These are phyloP conservation scores for Fusarium redolens DNA, from an alignment of 2,329 filamentous ascomycete genomes.

Conservation along the genomic window DNA sequence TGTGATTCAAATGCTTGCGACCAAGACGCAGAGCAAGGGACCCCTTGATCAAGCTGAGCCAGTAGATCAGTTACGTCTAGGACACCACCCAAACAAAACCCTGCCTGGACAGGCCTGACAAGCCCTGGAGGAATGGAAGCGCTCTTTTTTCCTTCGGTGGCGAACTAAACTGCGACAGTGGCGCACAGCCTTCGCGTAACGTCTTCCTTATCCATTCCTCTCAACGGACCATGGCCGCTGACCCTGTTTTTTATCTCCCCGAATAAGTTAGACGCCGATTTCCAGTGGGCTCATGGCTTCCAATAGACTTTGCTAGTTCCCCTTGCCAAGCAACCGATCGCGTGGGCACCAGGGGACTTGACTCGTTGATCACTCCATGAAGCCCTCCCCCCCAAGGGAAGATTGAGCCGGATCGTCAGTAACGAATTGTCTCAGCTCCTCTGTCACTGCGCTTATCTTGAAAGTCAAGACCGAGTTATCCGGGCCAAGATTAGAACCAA, in stretches of 20 bases:
- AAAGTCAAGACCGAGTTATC: neutral
- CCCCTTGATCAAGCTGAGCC: neutral
- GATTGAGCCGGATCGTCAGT: neutral
- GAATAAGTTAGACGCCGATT: neutral
- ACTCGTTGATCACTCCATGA: slow-evolving; percentile 20
- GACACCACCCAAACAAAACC: neutral
- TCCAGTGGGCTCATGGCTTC: neutral
- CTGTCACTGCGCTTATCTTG: neutral
- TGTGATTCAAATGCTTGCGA: neutral
- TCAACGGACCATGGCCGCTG: neutral
- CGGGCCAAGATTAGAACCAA: neutral
- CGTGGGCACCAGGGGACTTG: slow-evolving; percentile 17
- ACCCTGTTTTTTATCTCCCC: neutral
- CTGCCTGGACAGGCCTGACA: neutral
- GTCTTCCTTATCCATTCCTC: slow-evolving; percentile 10
- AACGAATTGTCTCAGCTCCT: neutral
- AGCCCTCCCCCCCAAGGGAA: neutral
- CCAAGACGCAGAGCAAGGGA: neutral
- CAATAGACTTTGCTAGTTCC: slow-evolving; percentile 21
- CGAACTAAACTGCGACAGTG: neutral
- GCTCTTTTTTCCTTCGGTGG: slow-evolving; percentile 5
- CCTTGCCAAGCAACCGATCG: slow-evolving; percentile 18
- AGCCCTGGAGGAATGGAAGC: neutral
- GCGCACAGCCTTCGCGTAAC: neutral
- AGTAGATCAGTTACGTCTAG: neutral